Percentiles rank a stretch among this genome's conserved stretches.
These are phyloP conservation scores for Gymnopilus dilepis DNA, from an alignment of 768 basidiomycete species.

Conservation along the genomic window DNA sequence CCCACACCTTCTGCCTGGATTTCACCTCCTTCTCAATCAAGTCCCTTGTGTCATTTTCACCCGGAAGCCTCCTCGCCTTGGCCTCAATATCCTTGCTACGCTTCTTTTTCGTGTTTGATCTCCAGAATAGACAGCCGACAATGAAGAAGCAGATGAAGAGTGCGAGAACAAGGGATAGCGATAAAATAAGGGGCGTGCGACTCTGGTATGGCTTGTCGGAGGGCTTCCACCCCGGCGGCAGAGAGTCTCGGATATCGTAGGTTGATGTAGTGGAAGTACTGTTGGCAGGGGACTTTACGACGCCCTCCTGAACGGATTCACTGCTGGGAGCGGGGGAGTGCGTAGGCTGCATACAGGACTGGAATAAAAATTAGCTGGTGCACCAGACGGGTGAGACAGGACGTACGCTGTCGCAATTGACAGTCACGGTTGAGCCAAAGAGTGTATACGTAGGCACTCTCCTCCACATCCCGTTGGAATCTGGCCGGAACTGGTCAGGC, in stretches of 20 bases:
- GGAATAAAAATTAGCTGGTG: slow-evolving; percentile 6
- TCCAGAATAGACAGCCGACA: slow-evolving; percentile 64
- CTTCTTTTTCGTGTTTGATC: slow-evolving; percentile 44
- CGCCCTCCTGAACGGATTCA: slow-evolving; percentile 38
- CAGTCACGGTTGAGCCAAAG: slow-evolving; percentile 72
- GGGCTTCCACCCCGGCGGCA: slow-evolving; percentile 62
- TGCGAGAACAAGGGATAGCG: slow-evolving; percentile 67
- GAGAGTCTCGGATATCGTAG: slow-evolving; percentile 39
- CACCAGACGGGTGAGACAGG: slow-evolving; percentile 6
- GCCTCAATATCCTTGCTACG: slow-evolving; percentile 56
- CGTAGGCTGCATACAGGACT: slow-evolving; percentile 28
- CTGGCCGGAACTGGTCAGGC: slow-evolving; percentile 60
- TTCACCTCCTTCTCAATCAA: slow-evolving; percentile 51
- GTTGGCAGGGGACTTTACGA: slow-evolving; percentile 20
- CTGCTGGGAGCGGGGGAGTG: slow-evolving; percentile 23
- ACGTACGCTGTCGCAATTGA: slow-evolving; percentile 39
- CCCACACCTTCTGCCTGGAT: slow-evolving; percentile 64
- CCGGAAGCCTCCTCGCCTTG: slow-evolving; percentile 39
- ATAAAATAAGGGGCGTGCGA: slow-evolving; percentile 56
- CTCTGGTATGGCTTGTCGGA: slow-evolving; percentile 19
- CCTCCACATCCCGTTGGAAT: slow-evolving; percentile 63
- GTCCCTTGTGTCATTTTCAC: slow-evolving; percentile 36
- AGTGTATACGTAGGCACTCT: slow-evolving; percentile 60
- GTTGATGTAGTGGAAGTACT: slow-evolving; percentile 23
- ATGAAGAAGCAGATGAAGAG: slow-evolving; percentile 66